phyloP scores from a whole-genome alignment of 495 filamentous ascomycete species.

The Tuber brumale region DNA sequence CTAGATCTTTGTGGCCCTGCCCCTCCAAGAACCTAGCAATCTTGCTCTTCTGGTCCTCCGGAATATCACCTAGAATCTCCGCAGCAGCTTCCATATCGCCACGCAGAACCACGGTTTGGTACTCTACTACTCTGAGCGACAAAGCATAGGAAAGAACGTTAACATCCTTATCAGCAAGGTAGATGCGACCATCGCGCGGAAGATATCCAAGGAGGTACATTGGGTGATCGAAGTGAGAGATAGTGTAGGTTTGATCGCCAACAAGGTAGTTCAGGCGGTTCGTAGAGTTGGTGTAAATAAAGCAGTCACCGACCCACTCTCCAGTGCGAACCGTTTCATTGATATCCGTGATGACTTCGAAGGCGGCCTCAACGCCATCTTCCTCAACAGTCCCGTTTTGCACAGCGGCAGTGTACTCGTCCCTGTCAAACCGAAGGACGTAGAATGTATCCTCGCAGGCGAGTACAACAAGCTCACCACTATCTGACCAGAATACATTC shows the following conservation, averaged over 20 bases:
- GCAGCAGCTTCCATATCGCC: constrained; percentile 90
- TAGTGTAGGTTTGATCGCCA: constrained; percentile 96
- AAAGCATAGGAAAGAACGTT: constrained; percentile 82
- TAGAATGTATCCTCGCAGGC: constrained; percentile 96
- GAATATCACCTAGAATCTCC: constrained; percentile 74
- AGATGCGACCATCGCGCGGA: constrained; percentile 84
- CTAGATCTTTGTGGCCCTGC: constrained; percentile 91
- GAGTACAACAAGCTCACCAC: constrained; percentile 82
- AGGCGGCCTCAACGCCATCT: constrained; percentile 94
- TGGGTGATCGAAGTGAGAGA: constrained; percentile 90
- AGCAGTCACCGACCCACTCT: constrained; percentile 96
- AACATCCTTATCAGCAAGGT: constrained; percentile 92
- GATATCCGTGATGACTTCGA: constrained; percentile 91
- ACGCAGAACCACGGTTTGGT: constrained; percentile 91
- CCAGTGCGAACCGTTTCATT: constrained; percentile 93
- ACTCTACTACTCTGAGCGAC: constrained; percentile 90
- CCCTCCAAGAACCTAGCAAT: constrained; percentile 97
- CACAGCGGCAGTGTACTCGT: constrained; percentile 74
- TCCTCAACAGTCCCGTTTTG: constrained; percentile 80
- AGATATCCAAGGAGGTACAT: constrained; percentile 96
- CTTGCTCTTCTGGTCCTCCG: constrained; percentile 88
- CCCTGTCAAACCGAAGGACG: constrained; percentile 80
- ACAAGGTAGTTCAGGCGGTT: constrained; percentile 98
- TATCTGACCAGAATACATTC: constrained; percentile 85
- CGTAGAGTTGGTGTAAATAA: constrained; percentile 95